Conservation (phyloP, 1,284 basidiomycete species). For the Cystobasidium pallidum region DNA sequence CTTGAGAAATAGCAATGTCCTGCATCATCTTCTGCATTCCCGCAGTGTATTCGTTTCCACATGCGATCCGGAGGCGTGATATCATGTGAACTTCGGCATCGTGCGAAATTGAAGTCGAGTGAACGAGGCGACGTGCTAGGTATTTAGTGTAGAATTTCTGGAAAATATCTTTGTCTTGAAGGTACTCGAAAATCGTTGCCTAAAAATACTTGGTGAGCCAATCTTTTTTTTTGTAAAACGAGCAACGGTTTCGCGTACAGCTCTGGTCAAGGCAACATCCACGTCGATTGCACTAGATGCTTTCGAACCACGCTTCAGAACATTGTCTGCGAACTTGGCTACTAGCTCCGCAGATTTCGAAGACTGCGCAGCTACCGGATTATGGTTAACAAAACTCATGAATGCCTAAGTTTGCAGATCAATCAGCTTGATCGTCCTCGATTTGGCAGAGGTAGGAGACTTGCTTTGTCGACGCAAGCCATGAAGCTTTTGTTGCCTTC, state of each 20-base stretch:
- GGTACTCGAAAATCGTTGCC: constrained; percentile 99
- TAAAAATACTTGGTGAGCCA: constrained; percentile 58
- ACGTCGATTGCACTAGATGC: constrained; percentile 82
- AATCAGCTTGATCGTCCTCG: neutral
- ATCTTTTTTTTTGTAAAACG: too few relatives aligned
- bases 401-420: constrained; percentile 69
- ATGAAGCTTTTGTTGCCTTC: constrained; percentile 92
- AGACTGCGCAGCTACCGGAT: constrained; percentile 78
- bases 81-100: constrained; percentile 99
- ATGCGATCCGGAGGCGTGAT: constrained; percentile 94
- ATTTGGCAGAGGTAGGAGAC: constrained; percentile 35
- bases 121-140: constrained; percentile 91
- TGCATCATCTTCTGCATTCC: constrained; percentile 96
- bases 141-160: constrained; percentile 98
- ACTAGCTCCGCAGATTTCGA: constrained; percentile 91
- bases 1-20: constrained; percentile 93
- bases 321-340: constrained; percentile 87
- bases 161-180: constrained; percentile 99
- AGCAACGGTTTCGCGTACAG: too few relatives aligned
- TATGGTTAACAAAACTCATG: constrained; percentile 92
- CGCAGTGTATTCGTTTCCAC: constrained; percentile 98
- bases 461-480: constrained; percentile 77
- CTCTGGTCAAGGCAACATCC: constrained; percentile 85
- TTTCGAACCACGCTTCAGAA: constrained; percentile 94
- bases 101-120: constrained; percentile 89